These are phyloP conservation scores for Gnomoniopsis smithogilvyi DNA, from an alignment of 2,329 filamentous ascomycete species.

Conservation along the genomic window DNA sequence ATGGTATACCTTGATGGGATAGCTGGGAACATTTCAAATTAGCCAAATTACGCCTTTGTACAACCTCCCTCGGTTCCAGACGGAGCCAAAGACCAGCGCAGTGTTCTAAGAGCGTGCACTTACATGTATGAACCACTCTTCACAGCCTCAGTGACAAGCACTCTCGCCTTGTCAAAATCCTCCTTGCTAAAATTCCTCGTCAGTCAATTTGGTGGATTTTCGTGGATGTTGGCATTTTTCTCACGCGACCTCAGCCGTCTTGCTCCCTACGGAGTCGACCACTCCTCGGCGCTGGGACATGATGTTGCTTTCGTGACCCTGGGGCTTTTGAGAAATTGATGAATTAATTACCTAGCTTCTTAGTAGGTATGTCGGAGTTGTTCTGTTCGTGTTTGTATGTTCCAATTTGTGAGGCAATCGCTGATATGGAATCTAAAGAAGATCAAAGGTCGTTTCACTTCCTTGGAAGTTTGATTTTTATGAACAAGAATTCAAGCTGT, in stretches of 20 bases:
- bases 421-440: not conserved
- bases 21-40: not conserved
- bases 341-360: not conserved
- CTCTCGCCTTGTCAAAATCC: conserved; percentile 66
- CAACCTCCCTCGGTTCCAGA: no score
- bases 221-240: conserved; percentile 7
- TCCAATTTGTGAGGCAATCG: not conserved
- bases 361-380: not conserved
- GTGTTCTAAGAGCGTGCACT: conserved; percentile 11
- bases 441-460: not conserved
- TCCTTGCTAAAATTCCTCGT: conserved; percentile 48
- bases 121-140: conserved; percentile 81
- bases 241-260: conserved; percentile 50
- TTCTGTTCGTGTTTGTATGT: not conserved
- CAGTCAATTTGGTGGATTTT: not conserved
- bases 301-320: not conserved
- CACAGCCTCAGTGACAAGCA: conserved; percentile 64
- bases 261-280: conserved; percentile 37
- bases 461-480: not conserved
- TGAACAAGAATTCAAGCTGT: no score
- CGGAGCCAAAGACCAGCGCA: not conserved
- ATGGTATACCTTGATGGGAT: conserved; percentile 61
- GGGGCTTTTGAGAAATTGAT: no score
- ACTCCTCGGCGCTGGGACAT: conserved; percentile 22
- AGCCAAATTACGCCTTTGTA: not conserved